Evolutionary conservation across 345 rosid genomes (phyloP).

Genomic region (Hibiscus syriacus): DNA sequence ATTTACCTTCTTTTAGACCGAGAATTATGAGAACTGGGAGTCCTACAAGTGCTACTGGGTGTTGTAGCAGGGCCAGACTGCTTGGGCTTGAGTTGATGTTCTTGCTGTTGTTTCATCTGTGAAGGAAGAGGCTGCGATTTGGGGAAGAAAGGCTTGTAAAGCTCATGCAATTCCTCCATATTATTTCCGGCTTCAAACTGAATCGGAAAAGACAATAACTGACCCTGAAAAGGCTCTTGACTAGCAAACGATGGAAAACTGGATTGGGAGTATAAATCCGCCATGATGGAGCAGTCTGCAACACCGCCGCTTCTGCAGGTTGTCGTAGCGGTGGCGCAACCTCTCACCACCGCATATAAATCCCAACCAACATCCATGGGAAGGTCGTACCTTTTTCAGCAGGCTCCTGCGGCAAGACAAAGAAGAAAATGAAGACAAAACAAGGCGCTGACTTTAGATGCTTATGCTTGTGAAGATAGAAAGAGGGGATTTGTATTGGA

Average conservation of each 20-base stretch:
- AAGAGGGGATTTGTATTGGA: conserved; percentile 17
- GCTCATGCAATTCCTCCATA: conserved; percentile 59
- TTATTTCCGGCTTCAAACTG: conserved; percentile 31
- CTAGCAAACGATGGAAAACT: conserved; percentile 14
- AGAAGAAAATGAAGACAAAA: conserved; percentile 30
- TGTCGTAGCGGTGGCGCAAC: conserved; percentile 39
- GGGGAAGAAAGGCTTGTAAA: conserved; percentile 62
- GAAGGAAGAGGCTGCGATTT: conserved; percentile 30
- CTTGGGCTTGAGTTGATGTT: conserved; percentile 24
- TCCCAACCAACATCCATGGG: conserved; percentile 92
- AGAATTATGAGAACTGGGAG: conserved; percentile 40
- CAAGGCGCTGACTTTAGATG: conserved; percentile 92
- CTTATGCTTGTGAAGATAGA: conserved; percentile 11
- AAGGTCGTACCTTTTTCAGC: conserved; percentile 23
- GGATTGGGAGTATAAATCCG: conserved; percentile 21
- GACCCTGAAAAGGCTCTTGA: not conserved
- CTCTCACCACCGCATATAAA: conserved; percentile 90
- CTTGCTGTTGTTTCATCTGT: conserved; percentile 12
- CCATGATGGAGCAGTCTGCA: conserved; percentile 14
- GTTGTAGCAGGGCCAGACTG: conserved; percentile 15
- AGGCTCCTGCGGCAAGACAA: conserved; percentile 18
- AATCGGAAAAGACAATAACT: conserved; percentile 16
- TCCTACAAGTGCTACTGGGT: conserved; percentile 22
- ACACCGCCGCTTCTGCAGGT: conserved; percentile 14
- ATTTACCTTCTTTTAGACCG: conserved; percentile 84